phyloP scores from a whole-genome alignment of 2,329 filamentous ascomycete genomes.

The Decorospora gaudefroyi region DNA sequence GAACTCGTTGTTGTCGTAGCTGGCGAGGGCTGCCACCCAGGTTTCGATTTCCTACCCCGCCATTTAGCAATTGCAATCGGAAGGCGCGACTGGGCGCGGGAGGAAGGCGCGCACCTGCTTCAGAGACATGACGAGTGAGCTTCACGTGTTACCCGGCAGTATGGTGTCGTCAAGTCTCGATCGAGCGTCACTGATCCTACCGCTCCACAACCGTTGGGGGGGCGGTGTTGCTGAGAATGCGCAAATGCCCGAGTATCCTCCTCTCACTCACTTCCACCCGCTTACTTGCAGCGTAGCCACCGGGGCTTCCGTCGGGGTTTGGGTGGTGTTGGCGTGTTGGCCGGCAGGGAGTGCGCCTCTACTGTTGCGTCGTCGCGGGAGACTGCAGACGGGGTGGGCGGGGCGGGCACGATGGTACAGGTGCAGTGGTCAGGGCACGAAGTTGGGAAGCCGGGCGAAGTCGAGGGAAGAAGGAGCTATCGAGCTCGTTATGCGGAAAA shows the following conservation, averaged over 20 bases:
- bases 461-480: constrained; percentile 26
- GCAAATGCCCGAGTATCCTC: constrained; percentile 21
- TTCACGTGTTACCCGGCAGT: constrained; percentile 47
- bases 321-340: constrained; percentile 23
- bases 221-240: constrained; percentile 28
- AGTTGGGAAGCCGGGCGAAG: constrained; percentile 27
- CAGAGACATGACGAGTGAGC: constrained; percentile 54
- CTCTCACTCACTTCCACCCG: constrained; percentile 15
- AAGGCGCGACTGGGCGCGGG: constrained; percentile 13
- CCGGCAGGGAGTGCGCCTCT: constrained; percentile 14
- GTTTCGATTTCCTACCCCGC: constrained; percentile 88
- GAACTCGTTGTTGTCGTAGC: constrained; percentile 97
- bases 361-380: constrained; percentile 23
- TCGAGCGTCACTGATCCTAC: constrained; percentile 23
- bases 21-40: constrained; percentile 87
- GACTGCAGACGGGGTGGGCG: constrained; percentile 7
- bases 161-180: constrained; percentile 49
- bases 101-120: constrained; percentile 49
- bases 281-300: constrained; percentile 37
- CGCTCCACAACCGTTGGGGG: constrained; percentile 35
- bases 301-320: constrained; percentile 33
- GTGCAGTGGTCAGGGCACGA: constrained; percentile 33
- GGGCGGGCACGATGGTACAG: constrained; percentile 23
- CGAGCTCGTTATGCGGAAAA: constrained; percentile 36
- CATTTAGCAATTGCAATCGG: constrained; percentile 34